Percentiles rank a stretch among this genome's conserved stretches.
These are phyloP conservation scores for Logfia minima DNA, from an alignment of 129 eudicot species.

Conservation along the genomic window DNA sequence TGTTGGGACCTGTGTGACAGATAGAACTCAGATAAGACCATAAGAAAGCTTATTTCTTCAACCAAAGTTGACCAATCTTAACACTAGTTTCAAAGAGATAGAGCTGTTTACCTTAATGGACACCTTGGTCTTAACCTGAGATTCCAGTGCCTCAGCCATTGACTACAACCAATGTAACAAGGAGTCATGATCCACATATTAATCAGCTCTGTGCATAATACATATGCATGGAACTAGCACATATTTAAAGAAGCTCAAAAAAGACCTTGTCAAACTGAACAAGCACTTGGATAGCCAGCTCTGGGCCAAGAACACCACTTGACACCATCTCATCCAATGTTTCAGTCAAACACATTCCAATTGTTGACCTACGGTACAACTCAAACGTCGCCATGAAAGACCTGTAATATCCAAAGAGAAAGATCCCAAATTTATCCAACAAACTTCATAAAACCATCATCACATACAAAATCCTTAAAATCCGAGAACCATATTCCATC, in stretches of 20 bases:
- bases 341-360: conserved; percentile 96
- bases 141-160: conserved; percentile 63
- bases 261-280: conserved; percentile 93
- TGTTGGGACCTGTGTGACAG: not conserved
- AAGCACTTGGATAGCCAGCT: conserved; percentile 93
- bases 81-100: not conserved
- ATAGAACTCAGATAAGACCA: not conserved
- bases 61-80: not conserved
- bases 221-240: conserved; percentile 7
- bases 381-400: conserved; percentile 81
- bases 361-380: conserved; percentile 87
- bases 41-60: not conserved
- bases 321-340: conserved; percentile 93
- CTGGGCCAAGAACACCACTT: conserved; percentile 70
- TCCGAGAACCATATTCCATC: not conserved
- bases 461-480: conserved; percentile 3
- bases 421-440: not conserved
- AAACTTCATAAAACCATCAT: conserved; percentile 1
- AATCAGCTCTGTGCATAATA: conserved; percentile 1
- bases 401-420: conserved; percentile 22
- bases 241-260: conserved; percentile 7
- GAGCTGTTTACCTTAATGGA: conserved; percentile 47
- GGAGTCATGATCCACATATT: conserved; percentile 12
- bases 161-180: conserved; percentile 48
- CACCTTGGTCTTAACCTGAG: conserved; percentile 58